Evolutionary conservation across 805 yeast genomes (phyloP), one percentile per base, ranked within the genome.

Genomic region (Saccharomyces eubayanus): DNA sequence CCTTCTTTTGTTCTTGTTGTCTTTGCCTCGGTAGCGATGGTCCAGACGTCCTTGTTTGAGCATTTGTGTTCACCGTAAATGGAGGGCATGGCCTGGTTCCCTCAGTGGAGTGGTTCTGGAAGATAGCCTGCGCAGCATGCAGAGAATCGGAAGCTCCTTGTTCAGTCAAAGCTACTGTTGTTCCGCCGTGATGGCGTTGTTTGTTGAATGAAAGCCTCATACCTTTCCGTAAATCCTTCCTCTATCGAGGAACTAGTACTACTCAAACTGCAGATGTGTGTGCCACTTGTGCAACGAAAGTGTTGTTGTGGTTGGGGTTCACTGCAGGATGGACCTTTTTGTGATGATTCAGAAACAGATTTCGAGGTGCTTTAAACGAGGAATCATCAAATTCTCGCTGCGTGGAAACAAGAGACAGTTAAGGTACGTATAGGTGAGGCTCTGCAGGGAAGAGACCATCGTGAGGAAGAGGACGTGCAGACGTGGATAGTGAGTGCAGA

Each of bases 41-140:
- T 24, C 16, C 43, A 16, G 43, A 10, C 16, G 20, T 8, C 24
- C 43, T 16, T 16, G 21, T 36, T 36, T 36, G 43, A 16, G 43
- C 24, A 36, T 36, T 36, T 4, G 21, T 36, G 21, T 16, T 16
- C 43, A n/a, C 24, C 21, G 43, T n/a, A n/a, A 16, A 16, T 36
- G 43, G 24, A 16, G 43, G 43, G 11, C 24, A 36, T 9, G 43
- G 43, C 9, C 43, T 36, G 21, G 12, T 36, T 12, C 9, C 43
- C 43, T 36, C 43, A 8, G 8, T 36, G 12, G 55, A 52, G 31
- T 57, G 55, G 31, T 55, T 59, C 51, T 53, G 55, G 51, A 57
- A 59, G 43, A 57, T 59, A 6, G 58, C 55, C 46, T 59, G 62
- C 6, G 62, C 62, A 27, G 62, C 62, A 16, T 50, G 55, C 30